A percentile compares a stretch with the other conserved stretches of the same genome.
phyloP scores from a whole-genome alignment of 176 grass and related monocot genomes.

The Triticum urartu region DNA sequence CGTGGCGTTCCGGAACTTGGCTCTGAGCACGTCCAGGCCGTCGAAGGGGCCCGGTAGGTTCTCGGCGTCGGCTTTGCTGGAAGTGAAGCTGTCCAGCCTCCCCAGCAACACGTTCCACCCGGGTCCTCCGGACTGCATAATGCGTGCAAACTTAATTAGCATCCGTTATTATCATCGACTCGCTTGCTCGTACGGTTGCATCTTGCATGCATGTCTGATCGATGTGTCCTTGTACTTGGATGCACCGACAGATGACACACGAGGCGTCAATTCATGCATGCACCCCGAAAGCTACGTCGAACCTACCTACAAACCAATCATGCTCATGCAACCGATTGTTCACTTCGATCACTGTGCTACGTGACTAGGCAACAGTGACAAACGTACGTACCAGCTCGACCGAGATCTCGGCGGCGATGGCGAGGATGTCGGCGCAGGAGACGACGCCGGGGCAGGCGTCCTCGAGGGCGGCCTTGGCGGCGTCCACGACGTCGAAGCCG shows the following conservation, averaged over 20 bases:
- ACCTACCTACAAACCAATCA: neutral
- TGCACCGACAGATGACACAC: neutral
- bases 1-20: slow-evolving; percentile 12
- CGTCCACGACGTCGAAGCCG: too few relatives aligned
- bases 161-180: neutral
- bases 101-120: slow-evolving; percentile 52
- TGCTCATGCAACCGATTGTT: neutral
- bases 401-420: slow-evolving; percentile 74
- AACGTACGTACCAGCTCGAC: slow-evolving; percentile 46
- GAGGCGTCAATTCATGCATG: neutral
- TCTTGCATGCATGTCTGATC: too few relatives aligned
- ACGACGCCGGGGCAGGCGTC: slow-evolving; percentile 75
- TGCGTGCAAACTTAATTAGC: neutral
- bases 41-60: slow-evolving; percentile 42
- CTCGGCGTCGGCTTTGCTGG: neutral
- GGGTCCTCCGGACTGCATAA: slow-evolving; percentile 61
- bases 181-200: neutral
- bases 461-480: too few relatives aligned
- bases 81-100: slow-evolving; percentile 49
- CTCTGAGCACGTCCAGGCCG: slow-evolving; percentile 4
- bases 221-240: too few relatives aligned
- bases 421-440: slow-evolving; percentile 89
- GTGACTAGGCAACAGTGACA: neutral
- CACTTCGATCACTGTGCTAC: neutral
- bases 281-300: neutral